phyloP scores from a whole-genome alignment of 495 filamentous ascomycete genomes.

The Podospora pseudopauciseta region DNA sequence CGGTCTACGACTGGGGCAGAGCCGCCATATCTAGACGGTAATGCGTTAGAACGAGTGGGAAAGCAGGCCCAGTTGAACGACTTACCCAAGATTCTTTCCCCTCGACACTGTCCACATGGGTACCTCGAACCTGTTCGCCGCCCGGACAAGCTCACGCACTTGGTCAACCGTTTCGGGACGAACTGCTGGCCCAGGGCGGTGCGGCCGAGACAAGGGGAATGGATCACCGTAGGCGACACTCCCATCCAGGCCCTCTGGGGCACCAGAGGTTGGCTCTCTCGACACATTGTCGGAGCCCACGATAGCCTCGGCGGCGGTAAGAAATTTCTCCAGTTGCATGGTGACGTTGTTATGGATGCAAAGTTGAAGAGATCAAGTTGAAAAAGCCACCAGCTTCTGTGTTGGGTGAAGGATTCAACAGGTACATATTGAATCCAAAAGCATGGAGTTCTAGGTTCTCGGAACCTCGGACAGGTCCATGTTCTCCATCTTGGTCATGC shows the following conservation, averaged over 20 bases:
- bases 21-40: slow-evolving; percentile 45
- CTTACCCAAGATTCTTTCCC: slow-evolving; percentile 45
- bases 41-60: too few relatives aligned
- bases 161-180: slow-evolving; percentile 39
- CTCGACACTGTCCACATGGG: slow-evolving; percentile 52
- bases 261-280: neutral
- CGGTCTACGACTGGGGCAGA: slow-evolving; percentile 51
- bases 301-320: neutral
- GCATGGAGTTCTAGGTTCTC: too few relatives aligned
- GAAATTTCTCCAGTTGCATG: neutral
- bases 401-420: too few relatives aligned
- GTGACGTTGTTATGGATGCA: too few relatives aligned
- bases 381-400: too few relatives aligned
- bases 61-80: too few relatives aligned
- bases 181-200: neutral
- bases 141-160: slow-evolving; percentile 44
- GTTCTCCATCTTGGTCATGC: too few relatives aligned
- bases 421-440: too few relatives aligned
- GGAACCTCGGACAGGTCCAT: too few relatives aligned
- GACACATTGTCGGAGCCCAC: neutral
- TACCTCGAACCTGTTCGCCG: slow-evolving; percentile 45
- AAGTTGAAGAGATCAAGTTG: too few relatives aligned
- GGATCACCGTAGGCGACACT: neutral
- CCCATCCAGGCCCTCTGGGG: neutral
- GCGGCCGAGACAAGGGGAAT: neutral